These are phyloP conservation scores for Iris macrosiphon DNA, from an alignment of 106 monocot species.

Conservation along the genomic window DNA sequence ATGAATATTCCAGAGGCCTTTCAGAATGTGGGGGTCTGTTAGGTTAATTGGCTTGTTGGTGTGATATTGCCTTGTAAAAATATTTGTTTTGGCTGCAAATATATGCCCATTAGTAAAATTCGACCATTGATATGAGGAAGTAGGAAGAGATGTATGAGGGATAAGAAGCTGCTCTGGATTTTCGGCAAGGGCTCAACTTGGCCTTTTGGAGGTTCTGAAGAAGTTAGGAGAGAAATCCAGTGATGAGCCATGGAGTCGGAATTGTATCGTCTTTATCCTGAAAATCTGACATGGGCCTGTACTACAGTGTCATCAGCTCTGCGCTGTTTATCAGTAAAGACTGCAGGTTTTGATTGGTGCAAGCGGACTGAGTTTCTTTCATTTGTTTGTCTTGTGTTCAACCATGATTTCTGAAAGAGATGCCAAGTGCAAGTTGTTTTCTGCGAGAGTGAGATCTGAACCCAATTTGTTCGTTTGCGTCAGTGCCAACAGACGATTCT, in stretches of 20 bases:
- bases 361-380: too few species aligned
- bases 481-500: too few species aligned
- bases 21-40: neutral
- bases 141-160: neutral
- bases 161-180: neutral
- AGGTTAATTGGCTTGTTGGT: neutral
- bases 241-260: neutral
- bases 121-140: neutral
- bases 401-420: too few species aligned
- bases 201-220: neutral
- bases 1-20: neutral
- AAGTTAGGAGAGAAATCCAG: neutral
- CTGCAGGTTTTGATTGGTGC: too few species aligned
- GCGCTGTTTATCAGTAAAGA: too few species aligned
- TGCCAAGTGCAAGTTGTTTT: too few species aligned
- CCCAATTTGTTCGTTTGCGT: too few species aligned
- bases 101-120: neutral
- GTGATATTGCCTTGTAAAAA: constrained; percentile 2
- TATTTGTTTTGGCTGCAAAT: neutral
- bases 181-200: neutral
- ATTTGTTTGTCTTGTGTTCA: too few species aligned
- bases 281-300: constrained; percentile 7
- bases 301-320: neutral
- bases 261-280: neutral
- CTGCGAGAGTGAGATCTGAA: too few species aligned